Conservation (phyloP, 768 basidiomycete species). For the Lactarius sp. region DNA sequence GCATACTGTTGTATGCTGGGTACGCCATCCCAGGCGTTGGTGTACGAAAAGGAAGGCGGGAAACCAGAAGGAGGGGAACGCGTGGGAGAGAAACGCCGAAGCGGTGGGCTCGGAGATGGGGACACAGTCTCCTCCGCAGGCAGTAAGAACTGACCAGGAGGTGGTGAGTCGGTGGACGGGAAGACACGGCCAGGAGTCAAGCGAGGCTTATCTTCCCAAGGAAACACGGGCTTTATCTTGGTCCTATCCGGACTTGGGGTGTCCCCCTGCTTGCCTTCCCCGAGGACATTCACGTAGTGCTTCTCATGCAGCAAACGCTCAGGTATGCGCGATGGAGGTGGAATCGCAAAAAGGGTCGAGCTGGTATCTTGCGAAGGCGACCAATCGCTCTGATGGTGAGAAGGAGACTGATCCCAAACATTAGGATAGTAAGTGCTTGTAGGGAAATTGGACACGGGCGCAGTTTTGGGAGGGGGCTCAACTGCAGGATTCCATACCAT, state of each 20-base stretch:
- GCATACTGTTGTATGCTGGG: conserved; percentile 79
- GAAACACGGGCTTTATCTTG: conserved; percentile 79
- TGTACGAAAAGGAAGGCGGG: conserved; percentile 56
- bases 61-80: conserved; percentile 40
- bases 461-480: conserved; percentile 69
- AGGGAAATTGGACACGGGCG: conserved; percentile 59
- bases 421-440: conserved; percentile 76
- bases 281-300: conserved; percentile 62
- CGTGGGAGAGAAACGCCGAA: conserved; percentile 14
- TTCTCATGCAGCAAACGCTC: conserved; percentile 64
- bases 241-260: conserved; percentile 57
- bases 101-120: conserved; percentile 28
- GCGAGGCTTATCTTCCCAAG: conserved; percentile 87
- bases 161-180: conserved; percentile 33
- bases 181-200: conserved; percentile 66
- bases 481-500: conserved; percentile 76
- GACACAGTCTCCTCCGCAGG: conserved; percentile 1
- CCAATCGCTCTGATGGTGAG: conserved; percentile 36
- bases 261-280: conserved; percentile 41
- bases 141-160: conserved; percentile 25
- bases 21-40: conserved; percentile 82
- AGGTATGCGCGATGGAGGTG: conserved; percentile 58
- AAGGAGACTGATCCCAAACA: conserved; percentile 69
- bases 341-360: conserved; percentile 53
- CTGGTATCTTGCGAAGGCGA: conserved; percentile 22